Evolutionary conservation across 2,329 filamentous ascomycete species (phyloP), one percentile per base, ranked within the genome.

Genomic region (Cryphonectria japonica): DNA sequence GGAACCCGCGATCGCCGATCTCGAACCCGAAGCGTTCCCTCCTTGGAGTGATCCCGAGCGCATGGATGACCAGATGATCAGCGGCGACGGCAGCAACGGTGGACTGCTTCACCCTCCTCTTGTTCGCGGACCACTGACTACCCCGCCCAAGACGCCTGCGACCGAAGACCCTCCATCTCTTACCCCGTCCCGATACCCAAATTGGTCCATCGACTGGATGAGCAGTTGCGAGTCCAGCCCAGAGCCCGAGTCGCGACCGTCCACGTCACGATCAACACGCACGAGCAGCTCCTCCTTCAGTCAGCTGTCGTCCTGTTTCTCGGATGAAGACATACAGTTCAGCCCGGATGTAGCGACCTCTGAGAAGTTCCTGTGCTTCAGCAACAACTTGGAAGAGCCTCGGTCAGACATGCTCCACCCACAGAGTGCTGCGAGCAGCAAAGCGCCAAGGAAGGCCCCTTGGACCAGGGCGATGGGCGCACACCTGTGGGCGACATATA

Each of bases 381-480:
- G 37, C 46, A 50, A 7, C 22, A 50, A n/a, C 26, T 59, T 54
- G n/a, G 69, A 73, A 60, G 60, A 69, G 60, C 37, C 41, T 39
- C 16, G 60, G 64, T n/a, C 32, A 13, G 59, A 64, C 8, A 61
- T 22, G 62, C 64, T 57, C 6, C 67, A 67, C 32, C 66, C 74
- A 43, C 68, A 43, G 60, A 63, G 66, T 46, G 63, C 46, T 46
- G 64, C 41, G 62, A 59, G 60, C 34, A 54, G 61, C 32, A 67
- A 52, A 41, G 82, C 81, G 69, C 76, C 79, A 46, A 82, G 86
- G 71, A 88, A 86, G 77, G 86, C 87, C 0, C 85, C 84, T 0
- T 92, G 90, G 90, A 91, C 89, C 5, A 87, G 86, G 72, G 85
- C 87, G 26, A 91, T 92, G 88, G 89, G 84, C 79, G 82, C 86